A percentile compares a stretch with the other conserved stretches of the same genome.
Evolutionary conservation across 208 protist species (phyloP).

Genomic region (Trypanosoma cruzi): DNA sequence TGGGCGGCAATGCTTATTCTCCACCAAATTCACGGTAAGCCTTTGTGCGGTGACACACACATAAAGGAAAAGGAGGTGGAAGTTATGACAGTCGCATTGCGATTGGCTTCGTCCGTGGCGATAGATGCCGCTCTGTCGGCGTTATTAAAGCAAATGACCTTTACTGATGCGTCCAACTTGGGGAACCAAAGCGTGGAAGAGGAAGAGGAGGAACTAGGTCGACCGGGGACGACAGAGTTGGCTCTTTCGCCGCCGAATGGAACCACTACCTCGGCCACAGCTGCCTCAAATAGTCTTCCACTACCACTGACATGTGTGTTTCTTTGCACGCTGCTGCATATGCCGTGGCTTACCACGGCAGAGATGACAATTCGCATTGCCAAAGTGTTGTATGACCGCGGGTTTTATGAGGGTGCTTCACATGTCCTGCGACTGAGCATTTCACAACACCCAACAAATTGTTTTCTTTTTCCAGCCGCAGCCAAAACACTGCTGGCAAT

Average conservation of each 20-base stretch:
- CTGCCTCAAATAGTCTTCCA: slow-evolving; percentile 25
- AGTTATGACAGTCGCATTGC: slow-evolving; percentile 15
- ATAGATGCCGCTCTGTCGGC: slow-evolving; percentile 26
- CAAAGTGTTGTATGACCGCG: slow-evolving; percentile 31
- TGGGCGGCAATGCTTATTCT: slow-evolving; percentile 55
- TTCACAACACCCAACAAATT: not conserved
- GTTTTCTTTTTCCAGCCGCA: slow-evolving; percentile 32
- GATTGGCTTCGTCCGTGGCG: slow-evolving; percentile 27
- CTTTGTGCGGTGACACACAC: slow-evolving; percentile 7
- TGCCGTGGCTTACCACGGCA: slow-evolving; percentile 14
- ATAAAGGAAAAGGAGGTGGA: slow-evolving; percentile 19
- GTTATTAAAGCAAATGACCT: not conserved
- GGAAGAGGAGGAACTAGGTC: slow-evolving; percentile 35
- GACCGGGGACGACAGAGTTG: slow-evolving; percentile 10
- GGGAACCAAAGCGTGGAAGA: slow-evolving; percentile 24
- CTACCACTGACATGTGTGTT: slow-evolving; percentile 27
- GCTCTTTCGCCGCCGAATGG: not conserved
- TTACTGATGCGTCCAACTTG: not conserved
- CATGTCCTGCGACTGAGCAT: slow-evolving; percentile 28
- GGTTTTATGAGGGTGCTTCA: slow-evolving; percentile 28
- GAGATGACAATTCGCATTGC: slow-evolving; percentile 40
- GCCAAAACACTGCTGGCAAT: slow-evolving; percentile 49
- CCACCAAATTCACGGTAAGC: slow-evolving; percentile 7
- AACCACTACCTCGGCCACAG: slow-evolving; percentile 15
- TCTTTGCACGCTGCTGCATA: slow-evolving; percentile 10